These are phyloP conservation scores for Nitzschia sp. DNA, from an alignment of 108 stramenopile genomes.

Conservation along the genomic window DNA sequence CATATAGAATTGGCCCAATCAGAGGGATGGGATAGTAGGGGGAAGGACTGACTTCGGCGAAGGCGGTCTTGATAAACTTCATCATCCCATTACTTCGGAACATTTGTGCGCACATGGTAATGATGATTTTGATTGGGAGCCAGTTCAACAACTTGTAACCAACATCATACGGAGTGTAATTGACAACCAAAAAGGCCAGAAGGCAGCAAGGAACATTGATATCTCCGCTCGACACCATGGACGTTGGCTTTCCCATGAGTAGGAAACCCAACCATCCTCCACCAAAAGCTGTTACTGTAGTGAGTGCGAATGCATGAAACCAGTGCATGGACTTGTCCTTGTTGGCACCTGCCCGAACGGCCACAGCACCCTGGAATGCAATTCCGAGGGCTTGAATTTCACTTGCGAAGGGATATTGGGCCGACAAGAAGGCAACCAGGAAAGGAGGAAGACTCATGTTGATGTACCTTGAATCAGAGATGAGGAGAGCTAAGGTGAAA, in stretches of 20 bases:
- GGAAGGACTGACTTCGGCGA: constrained; percentile 57
- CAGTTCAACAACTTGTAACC: constrained; percentile 57
- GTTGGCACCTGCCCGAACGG: constrained; percentile 69
- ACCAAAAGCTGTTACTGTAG: constrained; percentile 60
- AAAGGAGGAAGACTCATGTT: constrained; percentile 12
- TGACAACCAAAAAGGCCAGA: constrained; percentile 60
- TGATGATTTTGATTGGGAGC: constrained; percentile 46
- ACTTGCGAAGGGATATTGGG: constrained; percentile 44
- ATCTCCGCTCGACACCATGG: constrained; percentile 71
- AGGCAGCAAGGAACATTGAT: constrained; percentile 55
- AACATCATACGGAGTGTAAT: constrained; percentile 63
- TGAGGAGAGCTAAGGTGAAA: too few species aligned
- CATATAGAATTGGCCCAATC: constrained; percentile 79
- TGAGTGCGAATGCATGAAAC: constrained; percentile 79
- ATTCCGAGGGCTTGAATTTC: constrained; percentile 59
- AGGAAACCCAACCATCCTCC: constrained; percentile 68
- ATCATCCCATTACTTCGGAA: constrained; percentile 66
- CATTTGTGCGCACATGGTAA: constrained; percentile 55
- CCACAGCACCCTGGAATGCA: constrained; percentile 74
- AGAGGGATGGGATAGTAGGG: constrained; percentile 74
- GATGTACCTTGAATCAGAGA: too few species aligned
- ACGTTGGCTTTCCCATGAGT: constrained; percentile 83
- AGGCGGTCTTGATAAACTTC: constrained; percentile 52
- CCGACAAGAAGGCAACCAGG: constrained; percentile 47
- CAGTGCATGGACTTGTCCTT: constrained; percentile 58